These are phyloP conservation scores for Cladophialophora exuberans DNA, from an alignment of 2,329 filamentous ascomycete genomes.

Conservation along the genomic window DNA sequence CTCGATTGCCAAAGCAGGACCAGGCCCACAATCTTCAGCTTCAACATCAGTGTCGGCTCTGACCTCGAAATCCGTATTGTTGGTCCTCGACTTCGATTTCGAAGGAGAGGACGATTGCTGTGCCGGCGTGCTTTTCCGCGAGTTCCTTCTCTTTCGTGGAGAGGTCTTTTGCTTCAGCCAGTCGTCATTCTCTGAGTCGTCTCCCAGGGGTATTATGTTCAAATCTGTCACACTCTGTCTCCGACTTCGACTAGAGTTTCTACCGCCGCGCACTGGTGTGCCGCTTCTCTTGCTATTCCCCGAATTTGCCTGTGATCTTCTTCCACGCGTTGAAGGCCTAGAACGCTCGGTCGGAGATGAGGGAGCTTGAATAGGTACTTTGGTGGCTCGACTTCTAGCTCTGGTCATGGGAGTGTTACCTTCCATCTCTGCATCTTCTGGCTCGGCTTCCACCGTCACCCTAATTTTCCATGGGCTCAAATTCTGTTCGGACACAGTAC, in stretches of 20 bases:
- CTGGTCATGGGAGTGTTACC: slow-evolving; percentile 28
- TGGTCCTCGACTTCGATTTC: slow-evolving; percentile 1
- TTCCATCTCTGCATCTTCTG: slow-evolving; percentile 44
- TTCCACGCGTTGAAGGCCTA: slow-evolving; percentile 3
- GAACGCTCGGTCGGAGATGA: slow-evolving; percentile 5
- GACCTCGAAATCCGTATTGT: slow-evolving; percentile 13
- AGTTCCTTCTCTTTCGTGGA: slow-evolving; percentile 25
- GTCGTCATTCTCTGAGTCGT: slow-evolving; percentile 33
- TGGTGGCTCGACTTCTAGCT: slow-evolving; percentile 41
- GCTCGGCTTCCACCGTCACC: slow-evolving; percentile 52
- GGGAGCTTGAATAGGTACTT: slow-evolving; percentile 45
- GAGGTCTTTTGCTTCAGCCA: slow-evolving; percentile 29
- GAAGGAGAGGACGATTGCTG: slow-evolving; percentile 1
- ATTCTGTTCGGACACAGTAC: slow-evolving; percentile 35
- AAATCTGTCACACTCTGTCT: slow-evolving; percentile 34
- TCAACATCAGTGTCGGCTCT: slow-evolving; percentile 25
- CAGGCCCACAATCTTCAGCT: slow-evolving; percentile 7
- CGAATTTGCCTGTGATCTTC: slow-evolving; percentile 5
- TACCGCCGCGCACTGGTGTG: slow-evolving; percentile 21
- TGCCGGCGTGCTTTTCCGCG: slow-evolving; percentile 5
- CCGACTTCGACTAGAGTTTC: slow-evolving; percentile 17
- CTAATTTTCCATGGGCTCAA: slow-evolving; percentile 53
- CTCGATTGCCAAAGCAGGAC: not conserved
- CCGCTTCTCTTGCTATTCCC: slow-evolving; percentile 23
- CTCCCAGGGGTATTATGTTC: slow-evolving; percentile 30